phyloP scores from a whole-genome alignment of 1,284 basidiomycete species.

The Phellopilus nigrolimitatus region DNA sequence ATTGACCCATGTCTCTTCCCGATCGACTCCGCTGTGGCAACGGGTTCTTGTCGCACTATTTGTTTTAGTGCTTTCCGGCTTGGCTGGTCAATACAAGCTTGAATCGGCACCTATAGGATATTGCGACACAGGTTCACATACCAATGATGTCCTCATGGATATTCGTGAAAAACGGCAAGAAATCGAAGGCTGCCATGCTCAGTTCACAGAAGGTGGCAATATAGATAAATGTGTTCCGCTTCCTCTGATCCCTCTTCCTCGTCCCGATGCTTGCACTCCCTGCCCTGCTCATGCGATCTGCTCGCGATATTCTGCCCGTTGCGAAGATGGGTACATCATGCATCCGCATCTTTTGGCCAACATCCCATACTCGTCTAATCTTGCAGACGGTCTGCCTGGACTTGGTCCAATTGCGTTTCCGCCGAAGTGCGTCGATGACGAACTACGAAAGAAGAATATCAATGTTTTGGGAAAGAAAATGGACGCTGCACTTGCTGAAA shows the following conservation, averaged over 20 bases:
- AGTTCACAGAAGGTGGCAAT: slow-evolving; percentile 31
- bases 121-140: slow-evolving; percentile 65
- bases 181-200: slow-evolving; percentile 51
- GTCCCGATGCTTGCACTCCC: slow-evolving; percentile 71
- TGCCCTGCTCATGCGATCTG: slow-evolving; percentile 85
- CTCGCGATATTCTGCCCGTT: slow-evolving; percentile 56
- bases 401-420: slow-evolving; percentile 77
- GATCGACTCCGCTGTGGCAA: slow-evolving; percentile 26
- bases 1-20: slow-evolving; percentile 21
- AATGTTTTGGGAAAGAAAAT: slow-evolving; percentile 74
- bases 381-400: slow-evolving; percentile 71
- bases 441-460: slow-evolving; percentile 72
- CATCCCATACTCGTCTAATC: slow-evolving; percentile 37
- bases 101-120: slow-evolving; percentile 76
- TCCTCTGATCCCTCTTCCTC: slow-evolving; percentile 51
- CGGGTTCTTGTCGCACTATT: slow-evolving; percentile 38
- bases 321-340: slow-evolving; percentile 73
- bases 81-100: slow-evolving; percentile 51
- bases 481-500: slow-evolving; percentile 61
- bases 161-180: slow-evolving; percentile 42
- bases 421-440: slow-evolving; percentile 80
- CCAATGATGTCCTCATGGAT: slow-evolving; percentile 57
- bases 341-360: slow-evolving; percentile 57
- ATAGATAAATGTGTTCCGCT: slow-evolving; percentile 47
- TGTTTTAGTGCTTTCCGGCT: slow-evolving; percentile 35